These are phyloP conservation scores for Dentipellis sp. DNA, from an alignment of 768 basidiomycete species.

Conservation along the genomic window DNA sequence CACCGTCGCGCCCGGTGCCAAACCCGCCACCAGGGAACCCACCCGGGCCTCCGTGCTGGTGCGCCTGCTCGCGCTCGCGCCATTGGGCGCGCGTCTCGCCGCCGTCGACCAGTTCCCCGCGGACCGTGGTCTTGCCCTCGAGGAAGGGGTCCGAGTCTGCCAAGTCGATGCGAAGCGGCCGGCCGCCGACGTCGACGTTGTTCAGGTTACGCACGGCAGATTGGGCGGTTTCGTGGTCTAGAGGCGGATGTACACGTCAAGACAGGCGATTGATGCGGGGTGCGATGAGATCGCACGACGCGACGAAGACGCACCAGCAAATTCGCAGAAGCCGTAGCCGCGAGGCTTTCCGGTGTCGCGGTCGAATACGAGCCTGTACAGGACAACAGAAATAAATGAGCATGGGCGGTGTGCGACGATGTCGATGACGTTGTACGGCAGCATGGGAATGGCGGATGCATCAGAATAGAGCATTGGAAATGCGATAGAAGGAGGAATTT, in stretches of 20 bases:
- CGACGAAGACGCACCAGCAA: constrained; percentile 54
- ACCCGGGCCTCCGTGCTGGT: constrained; percentile 2
- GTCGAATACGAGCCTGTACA: constrained; percentile 71
- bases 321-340: constrained; percentile 93
- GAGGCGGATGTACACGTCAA: neutral
- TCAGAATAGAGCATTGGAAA: neutral
- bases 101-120: constrained; percentile 71
- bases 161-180: constrained; percentile 88
- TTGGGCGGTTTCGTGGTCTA: constrained; percentile 91
- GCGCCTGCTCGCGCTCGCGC: constrained; percentile 34
- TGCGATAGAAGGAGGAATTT: neutral
- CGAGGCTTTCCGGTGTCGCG: constrained; percentile 90
- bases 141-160: constrained; percentile 91
- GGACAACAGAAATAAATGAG: neutral
- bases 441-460: too few relatives aligned
- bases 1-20: neutral
- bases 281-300: neutral
- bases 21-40: neutral
- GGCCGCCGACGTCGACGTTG: constrained; percentile 85
- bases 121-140: constrained; percentile 82
- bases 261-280: neutral
- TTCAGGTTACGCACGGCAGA: constrained; percentile 96
- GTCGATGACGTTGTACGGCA: neutral
- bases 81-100: constrained; percentile 50
- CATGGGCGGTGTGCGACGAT: too few relatives aligned